Evolutionary conservation across 768 basidiomycete species (phyloP), one percentile per base, ranked within the genome.

Genomic region (Wakefieldia striispora): DNA sequence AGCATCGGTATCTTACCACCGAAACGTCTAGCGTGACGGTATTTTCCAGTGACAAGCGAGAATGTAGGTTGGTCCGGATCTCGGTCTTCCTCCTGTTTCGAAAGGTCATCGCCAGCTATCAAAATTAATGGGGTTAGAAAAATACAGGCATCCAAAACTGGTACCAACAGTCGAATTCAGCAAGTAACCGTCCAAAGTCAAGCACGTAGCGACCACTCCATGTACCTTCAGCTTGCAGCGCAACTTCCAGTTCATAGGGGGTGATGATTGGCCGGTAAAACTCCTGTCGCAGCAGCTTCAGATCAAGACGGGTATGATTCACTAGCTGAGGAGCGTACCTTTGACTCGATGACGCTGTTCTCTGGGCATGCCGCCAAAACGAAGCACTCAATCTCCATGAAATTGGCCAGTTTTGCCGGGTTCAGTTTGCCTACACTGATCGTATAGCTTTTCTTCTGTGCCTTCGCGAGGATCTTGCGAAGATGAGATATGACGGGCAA

Each of bases 381-480:
- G 61, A 93, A 98, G 60, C 94, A 95, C 63, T 97, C 95, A 42
- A 99, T 86, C 66, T 97, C 95, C 61, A 89, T 79, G 66, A 97
- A 98, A 68, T 98, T 99, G 9, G 86, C 95, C 19, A 98, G 77
- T 61, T 98, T 98, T 7, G 93, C 81, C 0, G 97, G 95, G 58
- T 91, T 97, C 40, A 97, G 79, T 68, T 95, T 93, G 33, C 97
- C 95, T 0, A 99, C 95, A 45, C 84, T 89, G 57, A 99, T 82
- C 2, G 95, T 97, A 69, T 98, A 99, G 53, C 82, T 83, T 66
- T 98, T 98, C 72, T 95, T 95, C 51, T 78, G 81, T 1, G 82
- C 76, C 34, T 73, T 75, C 1, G 75, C 65, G 43, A 98, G 78
- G 9, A 87, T 71, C 14, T 71, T 63, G 6, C 95, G 86, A n/a